A percentile compares a stretch with the other conserved stretches of the same genome.
Conservation (phyloP, 2,329 filamentous ascomycete species). For the Aureobasidium sp. region DNA sequence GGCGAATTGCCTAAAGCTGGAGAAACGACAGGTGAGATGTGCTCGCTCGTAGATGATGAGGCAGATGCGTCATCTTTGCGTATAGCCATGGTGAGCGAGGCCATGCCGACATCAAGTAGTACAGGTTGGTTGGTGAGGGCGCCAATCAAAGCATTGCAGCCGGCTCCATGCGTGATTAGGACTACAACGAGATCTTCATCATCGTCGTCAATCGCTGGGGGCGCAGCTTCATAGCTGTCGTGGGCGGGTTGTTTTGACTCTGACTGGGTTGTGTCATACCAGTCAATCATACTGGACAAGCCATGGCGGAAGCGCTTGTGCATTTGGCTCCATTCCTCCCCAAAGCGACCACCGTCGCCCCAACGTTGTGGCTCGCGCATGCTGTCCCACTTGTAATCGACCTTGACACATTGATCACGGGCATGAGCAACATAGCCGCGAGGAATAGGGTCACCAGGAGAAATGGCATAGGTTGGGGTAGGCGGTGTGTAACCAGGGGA, state of each 20-base stretch:
- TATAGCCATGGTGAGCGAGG: slow-evolving; percentile 82
- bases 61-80: slow-evolving; percentile 40
- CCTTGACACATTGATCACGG: slow-evolving; percentile 70
- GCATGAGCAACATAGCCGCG: slow-evolving; percentile 84
- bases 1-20: background rate
- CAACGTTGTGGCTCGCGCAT: slow-evolving; percentile 69
- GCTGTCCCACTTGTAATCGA: slow-evolving; percentile 97
- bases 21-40: background rate
- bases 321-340: slow-evolving; percentile 95
- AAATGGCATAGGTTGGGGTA: slow-evolving; percentile 74
- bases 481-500: slow-evolving; percentile 59
- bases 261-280: slow-evolving; percentile 51
- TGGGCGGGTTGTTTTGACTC: slow-evolving; percentile 36
- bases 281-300: slow-evolving; percentile 68
- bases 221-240: slow-evolving; percentile 26
- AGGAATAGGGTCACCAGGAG: slow-evolving; percentile 71
- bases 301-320: slow-evolving; percentile 80
- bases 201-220: slow-evolving; percentile 29
- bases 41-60: background rate
- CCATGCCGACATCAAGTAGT: slow-evolving; percentile 79
- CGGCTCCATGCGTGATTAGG: slow-evolving; percentile 87
- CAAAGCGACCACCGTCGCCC: slow-evolving; percentile 79
- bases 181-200: slow-evolving; percentile 71
- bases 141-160: slow-evolving; percentile 90
- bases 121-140: slow-evolving; percentile 88